phyloP scores from a whole-genome alignment of 2,329 filamentous ascomycete genomes.

The Stagonosporopsis chrysanthemi region DNA sequence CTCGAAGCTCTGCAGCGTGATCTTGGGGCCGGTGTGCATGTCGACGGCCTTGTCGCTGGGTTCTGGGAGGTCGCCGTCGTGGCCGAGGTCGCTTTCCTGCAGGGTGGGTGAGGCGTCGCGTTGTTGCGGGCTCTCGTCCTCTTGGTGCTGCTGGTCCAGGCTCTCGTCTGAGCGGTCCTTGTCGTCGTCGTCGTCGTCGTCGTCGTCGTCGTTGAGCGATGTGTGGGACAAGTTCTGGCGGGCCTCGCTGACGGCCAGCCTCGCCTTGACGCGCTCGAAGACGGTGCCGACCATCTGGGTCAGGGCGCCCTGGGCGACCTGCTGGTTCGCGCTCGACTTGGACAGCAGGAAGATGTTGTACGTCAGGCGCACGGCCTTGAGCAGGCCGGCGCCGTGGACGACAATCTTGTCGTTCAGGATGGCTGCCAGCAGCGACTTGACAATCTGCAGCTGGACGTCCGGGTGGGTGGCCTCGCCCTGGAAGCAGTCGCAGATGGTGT shows the following conservation, averaged over 20 bases:
- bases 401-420: conserved; percentile 99
- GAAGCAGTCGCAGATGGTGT: conserved; percentile 99
- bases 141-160: no score
- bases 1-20: conserved; percentile 74
- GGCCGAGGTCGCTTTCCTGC: conserved; percentile 53
- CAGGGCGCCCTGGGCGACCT: conserved; percentile 93
- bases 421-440: conserved; percentile 93
- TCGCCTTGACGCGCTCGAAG: conserved; percentile 89
- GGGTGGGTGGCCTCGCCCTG: conserved; percentile 92
- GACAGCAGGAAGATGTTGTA: conserved; percentile 99
- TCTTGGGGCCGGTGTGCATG: conserved; percentile 62
- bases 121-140: conserved; percentile 22
- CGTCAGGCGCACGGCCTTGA: conserved; percentile 96
- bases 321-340: conserved; percentile 92
- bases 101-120: conserved; percentile 38
- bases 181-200: conserved; percentile 42
- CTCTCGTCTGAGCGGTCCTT: conserved; percentile 16
- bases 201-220: conserved; percentile 49
- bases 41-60: conserved; percentile 55
- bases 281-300: conserved; percentile 99
- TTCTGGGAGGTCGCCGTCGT: conserved; percentile 44
- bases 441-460: conserved; percentile 95
- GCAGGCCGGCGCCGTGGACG: conserved; percentile 91
- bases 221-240: conserved; percentile 64
- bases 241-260: conserved; percentile 86